Evolutionary conservation across 2,329 filamentous ascomycete genomes (phyloP), one percentile per base, ranked within the genome.

Genomic region (Penicillium oxalicum): DNA sequence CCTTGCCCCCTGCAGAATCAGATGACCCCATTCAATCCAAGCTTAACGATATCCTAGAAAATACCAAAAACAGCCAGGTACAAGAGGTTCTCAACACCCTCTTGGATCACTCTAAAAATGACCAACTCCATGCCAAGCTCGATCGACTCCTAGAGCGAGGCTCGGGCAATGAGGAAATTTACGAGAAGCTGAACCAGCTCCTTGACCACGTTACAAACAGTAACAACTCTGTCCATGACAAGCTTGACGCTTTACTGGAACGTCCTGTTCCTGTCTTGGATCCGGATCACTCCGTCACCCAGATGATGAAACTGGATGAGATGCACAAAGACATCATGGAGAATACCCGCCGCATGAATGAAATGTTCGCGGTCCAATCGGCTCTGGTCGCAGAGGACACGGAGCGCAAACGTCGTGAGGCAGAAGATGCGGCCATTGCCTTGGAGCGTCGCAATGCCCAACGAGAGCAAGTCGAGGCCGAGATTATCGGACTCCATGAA

Each of bases 281-380:
- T 18, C 80, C 87, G 0, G 80, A 80, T 44, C 84, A 88, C 62
- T 82, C 87, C 1, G 80, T 88, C 33, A 76, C 79, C 4, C 88
- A 91, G 58, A 79, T 96, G 40, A 85, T 87, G 53, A 87, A 88
- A 25, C 79, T 98, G 4, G 89, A 96, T 57, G 81, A 90, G 66
- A 93, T 97, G 44, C 89, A 96, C 61, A 79, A 87, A 55, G 87
- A 95, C 58, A 89, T 98, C 48, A 82, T 88, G 65, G 79, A 83
- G 50, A 95, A 89, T 1, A 90, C 91, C 1, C 81, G 83, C 18
- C 89, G 94, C 63, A 84, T 98, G 47, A 86, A 86, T 2, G 81
- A 85, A 37, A 95, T 96, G 63, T 64, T 68, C 44, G 59, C 54
- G 9, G 57, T 61, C 4, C 65, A 68, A 49, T 61, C 63, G 11